Conservation (phyloP, 2,329 filamentous ascomycete species). For the Pseudopyrenochaeta lycopersici region DNA sequence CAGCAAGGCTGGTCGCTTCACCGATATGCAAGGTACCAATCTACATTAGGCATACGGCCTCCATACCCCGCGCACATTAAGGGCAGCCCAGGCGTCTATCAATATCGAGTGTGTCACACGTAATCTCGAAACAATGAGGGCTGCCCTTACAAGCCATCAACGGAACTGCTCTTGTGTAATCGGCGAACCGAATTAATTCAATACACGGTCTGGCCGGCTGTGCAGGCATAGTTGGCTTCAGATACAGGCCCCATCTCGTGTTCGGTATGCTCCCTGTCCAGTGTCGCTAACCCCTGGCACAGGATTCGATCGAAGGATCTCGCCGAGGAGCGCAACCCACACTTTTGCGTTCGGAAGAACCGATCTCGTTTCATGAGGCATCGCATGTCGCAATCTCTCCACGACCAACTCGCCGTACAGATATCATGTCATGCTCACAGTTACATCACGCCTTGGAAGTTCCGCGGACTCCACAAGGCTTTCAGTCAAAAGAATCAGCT, state of each 20-base stretch:
- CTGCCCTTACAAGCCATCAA: not conserved
- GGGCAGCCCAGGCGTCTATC: not conserved
- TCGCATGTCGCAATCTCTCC: not conserved
- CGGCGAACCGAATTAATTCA: not conserved
- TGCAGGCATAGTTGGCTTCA: not conserved
- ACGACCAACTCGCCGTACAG: not conserved
- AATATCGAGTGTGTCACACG: not conserved
- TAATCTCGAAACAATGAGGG: not conserved
- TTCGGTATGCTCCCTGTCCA: not conserved
- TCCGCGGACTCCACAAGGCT: not conserved
- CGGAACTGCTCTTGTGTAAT: not conserved
- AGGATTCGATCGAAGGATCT: slow-evolving; percentile 1
- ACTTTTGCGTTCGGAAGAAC: not conserved
- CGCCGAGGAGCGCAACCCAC: not conserved
- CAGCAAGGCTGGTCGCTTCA: not conserved
- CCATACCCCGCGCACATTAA: not conserved
- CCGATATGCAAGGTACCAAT: not conserved
- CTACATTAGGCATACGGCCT: not conserved
- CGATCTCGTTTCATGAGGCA: not conserved
- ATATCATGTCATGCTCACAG: not conserved
- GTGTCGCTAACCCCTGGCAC: not conserved
- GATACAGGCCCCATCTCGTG: not conserved
- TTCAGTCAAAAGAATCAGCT: not conserved
- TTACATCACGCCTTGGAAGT: not conserved
- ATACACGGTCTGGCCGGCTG: not conserved